phyloP scores from a whole-genome alignment of 2,329 filamentous ascomycete genomes.

The Verticillium tricorpus region DNA sequence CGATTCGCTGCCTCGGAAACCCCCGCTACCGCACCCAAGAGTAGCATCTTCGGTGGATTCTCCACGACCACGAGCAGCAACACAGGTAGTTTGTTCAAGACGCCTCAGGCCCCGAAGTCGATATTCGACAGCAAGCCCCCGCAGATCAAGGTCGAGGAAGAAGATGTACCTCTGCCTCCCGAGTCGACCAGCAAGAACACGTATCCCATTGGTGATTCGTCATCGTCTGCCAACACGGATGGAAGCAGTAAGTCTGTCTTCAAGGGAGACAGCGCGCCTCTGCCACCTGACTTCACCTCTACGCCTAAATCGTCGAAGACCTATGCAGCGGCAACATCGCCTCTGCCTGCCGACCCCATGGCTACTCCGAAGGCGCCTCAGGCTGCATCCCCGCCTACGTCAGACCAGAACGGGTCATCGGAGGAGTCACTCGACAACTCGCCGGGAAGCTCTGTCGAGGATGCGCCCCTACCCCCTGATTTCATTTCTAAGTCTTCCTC shows the following conservation, averaged over 20 bases:
- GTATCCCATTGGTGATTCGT: constrained; percentile 45
- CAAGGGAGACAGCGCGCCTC: constrained; percentile 13
- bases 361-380: neutral
- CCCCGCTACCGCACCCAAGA: constrained; percentile 23
- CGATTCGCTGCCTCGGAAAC: constrained; percentile 37
- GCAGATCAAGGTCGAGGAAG: constrained; percentile 29
- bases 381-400: neutral
- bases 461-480: constrained; percentile 27
- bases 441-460: neutral
- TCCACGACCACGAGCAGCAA: constrained; percentile 23
- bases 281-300: constrained; percentile 14
- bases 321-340: neutral
- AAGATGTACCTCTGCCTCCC: constrained; percentile 44
- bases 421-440: neutral
- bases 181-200: constrained; percentile 50
- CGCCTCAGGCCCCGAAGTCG: constrained; percentile 18
- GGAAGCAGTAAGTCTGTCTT: constrained; percentile 20
- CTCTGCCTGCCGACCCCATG: neutral
- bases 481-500: constrained; percentile 19
- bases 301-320: neutral
- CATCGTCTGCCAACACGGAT: constrained; percentile 37
- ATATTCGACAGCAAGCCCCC: constrained; percentile 17
- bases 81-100: constrained; percentile 11
- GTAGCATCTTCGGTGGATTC: constrained; percentile 26
- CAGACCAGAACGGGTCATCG: neutral